These are phyloP conservation scores for Mucor irregularis DNA, from an alignment of 371 early-diverging fungal genomes.

Conservation along the genomic window DNA sequence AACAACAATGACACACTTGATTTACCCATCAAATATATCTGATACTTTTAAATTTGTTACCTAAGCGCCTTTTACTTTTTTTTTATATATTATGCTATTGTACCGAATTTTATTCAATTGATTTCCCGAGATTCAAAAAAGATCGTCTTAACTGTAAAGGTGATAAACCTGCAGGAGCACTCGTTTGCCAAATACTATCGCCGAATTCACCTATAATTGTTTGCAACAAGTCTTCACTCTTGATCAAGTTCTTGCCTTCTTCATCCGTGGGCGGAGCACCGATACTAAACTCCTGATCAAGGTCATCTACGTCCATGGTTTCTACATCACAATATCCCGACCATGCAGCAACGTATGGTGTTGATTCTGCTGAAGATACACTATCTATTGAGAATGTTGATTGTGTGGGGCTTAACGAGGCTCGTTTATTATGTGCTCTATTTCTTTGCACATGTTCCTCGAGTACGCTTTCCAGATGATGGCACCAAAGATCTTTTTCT, in stretches of 20 bases:
- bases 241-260: neutral
- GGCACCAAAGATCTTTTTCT: slow-evolving; percentile 35
- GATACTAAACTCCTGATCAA: neutral
- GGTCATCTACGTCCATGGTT: slow-evolving; percentile 12
- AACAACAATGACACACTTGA: no score
- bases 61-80: no score
- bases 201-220: slow-evolving; percentile 17
- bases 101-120: neutral
- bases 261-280: neutral
- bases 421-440: neutral
- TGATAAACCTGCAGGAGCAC: neutral
- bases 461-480: slow-evolving; percentile 23
- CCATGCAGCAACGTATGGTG: slow-evolving; percentile 6
- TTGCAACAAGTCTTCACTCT: slow-evolving; percentile 7
- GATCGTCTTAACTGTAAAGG: slow-evolving; percentile 11
- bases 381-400: slow-evolving; percentile 17
- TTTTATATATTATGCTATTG: no score
- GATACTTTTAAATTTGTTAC: no score
- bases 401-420: slow-evolving; percentile 3
- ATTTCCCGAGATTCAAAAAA: slow-evolving; percentile 6
- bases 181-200: slow-evolving; percentile 13
- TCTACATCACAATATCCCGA: slow-evolving; percentile 15
- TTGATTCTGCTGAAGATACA: slow-evolving; percentile 7
- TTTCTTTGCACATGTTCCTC: slow-evolving; percentile 21
- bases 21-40: no score